Conservation (phyloP, 257 asterid species). For the Petunia axillaris region DNA sequence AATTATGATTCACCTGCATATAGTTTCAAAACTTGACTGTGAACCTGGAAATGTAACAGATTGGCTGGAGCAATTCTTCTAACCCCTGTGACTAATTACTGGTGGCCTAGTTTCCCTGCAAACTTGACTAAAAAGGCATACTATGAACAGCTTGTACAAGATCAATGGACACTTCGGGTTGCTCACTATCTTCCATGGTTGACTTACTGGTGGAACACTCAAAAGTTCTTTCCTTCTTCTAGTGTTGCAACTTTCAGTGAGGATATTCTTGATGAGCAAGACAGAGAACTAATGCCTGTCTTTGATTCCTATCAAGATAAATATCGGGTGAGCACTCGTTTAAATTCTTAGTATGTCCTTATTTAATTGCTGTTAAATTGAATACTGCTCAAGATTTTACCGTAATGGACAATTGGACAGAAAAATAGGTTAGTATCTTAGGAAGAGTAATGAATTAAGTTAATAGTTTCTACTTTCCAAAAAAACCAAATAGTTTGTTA, state of each 20-base stretch:
- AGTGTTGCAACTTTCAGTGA: constrained; percentile 43
- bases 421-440: neutral
- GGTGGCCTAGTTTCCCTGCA: constrained; percentile 88
- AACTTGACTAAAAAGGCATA: constrained; percentile 62
- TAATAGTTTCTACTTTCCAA: no score
- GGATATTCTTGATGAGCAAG: constrained; percentile 49
- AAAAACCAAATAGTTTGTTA: no score
- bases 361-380: neutral
- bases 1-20: neutral
- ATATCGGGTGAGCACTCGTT: constrained; percentile 27
- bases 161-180: constrained; percentile 85
- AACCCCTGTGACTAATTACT: constrained; percentile 74
- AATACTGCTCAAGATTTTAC: neutral
- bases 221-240: constrained; percentile 57
- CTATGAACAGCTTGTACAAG: constrained; percentile 49
- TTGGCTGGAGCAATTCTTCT: constrained; percentile 82
- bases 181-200: constrained; percentile 83
- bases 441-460: no score
- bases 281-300: constrained; percentile 51
- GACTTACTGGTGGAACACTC: constrained; percentile 94
- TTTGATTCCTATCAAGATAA: constrained; percentile 12
- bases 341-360: constrained; percentile 7
- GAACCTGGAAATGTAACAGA: constrained; percentile 47
- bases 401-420: neutral
- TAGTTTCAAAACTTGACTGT: neutral